A percentile compares a stretch with the other conserved stretches of the same genome.
Conservation (phyloP, 2,329 filamentous ascomycete species). For the Ustilaginoidea virens region DNA sequence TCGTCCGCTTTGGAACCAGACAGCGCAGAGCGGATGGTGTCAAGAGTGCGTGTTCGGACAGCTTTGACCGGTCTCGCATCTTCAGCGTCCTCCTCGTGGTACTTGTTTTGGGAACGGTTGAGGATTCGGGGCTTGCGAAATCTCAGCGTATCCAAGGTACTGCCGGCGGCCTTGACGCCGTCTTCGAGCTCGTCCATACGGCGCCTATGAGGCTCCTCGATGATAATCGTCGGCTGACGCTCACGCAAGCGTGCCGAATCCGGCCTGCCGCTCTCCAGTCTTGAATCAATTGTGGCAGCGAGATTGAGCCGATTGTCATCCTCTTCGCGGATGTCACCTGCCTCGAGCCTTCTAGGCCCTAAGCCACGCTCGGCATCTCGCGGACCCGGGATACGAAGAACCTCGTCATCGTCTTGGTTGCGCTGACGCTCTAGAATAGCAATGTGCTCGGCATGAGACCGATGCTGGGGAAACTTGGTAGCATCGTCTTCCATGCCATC, state of each 20-base stretch:
- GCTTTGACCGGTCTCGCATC: slow-evolving; percentile 10
- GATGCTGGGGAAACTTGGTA: slow-evolving; percentile 32
- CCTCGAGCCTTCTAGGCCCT: slow-evolving; percentile 41
- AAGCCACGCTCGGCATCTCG: slow-evolving; percentile 77
- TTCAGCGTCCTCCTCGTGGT: slow-evolving; percentile 23
- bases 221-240: slow-evolving; percentile 44
- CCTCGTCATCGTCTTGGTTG: slow-evolving; percentile 54
- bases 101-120: slow-evolving; percentile 21
- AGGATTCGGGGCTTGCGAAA: slow-evolving; percentile 27
- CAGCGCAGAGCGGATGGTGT: slow-evolving; percentile 40
- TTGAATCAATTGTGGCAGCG: slow-evolving; percentile 12
- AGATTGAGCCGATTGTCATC: slow-evolving; percentile 16
- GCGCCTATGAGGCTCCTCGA: slow-evolving; percentile 42
- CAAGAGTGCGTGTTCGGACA: slow-evolving; percentile 33
- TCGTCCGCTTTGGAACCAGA: slow-evolving; percentile 38
- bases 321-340: slow-evolving; percentile 20
- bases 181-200: slow-evolving; percentile 23
- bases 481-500: slow-evolving; percentile 36
- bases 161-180: slow-evolving; percentile 24
- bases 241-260: slow-evolving; percentile 14
- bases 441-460: slow-evolving; percentile 62
- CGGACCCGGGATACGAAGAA: slow-evolving; percentile 80
- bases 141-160: slow-evolving; percentile 24
- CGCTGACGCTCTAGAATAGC: slow-evolving; percentile 77
- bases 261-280: slow-evolving; percentile 8